Evolutionary conservation across 1,139 yeast genomes (phyloP).

Genomic region (Geotrichum aggregatum): DNA sequence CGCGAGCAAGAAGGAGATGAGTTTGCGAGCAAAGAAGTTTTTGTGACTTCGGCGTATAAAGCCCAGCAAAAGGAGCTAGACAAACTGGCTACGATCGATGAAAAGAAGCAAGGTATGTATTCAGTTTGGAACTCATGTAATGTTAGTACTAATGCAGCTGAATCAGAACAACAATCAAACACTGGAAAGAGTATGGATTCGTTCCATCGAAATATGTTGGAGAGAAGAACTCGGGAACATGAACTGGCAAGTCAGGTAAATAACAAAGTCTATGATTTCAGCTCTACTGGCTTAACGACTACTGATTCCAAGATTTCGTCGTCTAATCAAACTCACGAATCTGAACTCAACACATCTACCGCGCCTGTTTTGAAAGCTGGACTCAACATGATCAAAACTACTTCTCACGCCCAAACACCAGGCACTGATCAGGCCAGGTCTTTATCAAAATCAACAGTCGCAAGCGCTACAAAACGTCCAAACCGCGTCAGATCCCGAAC

Average conservation of each 20-base stretch:
- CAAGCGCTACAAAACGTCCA: background rate
- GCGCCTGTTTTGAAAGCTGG: slow-evolving; percentile 30
- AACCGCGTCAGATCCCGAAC: slow-evolving; percentile 41
- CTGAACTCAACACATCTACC: slow-evolving; percentile 7
- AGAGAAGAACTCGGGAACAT: slow-evolving; percentile 27
- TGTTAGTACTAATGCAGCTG: slow-evolving; percentile 2
- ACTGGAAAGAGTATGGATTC: slow-evolving; percentile 20
- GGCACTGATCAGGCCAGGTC: slow-evolving; percentile 39
- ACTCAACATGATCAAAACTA: slow-evolving; percentile 43
- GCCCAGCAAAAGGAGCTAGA: slow-evolving; percentile 38
- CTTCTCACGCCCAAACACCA: slow-evolving; percentile 26
- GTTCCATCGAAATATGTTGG: slow-evolving; percentile 31
- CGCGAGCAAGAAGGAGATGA: slow-evolving; percentile 39
- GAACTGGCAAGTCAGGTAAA: slow-evolving; percentile 24
- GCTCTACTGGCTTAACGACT: too few relatives aligned
- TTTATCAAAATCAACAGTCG: slow-evolving; percentile 39
- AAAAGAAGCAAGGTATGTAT: slow-evolving; percentile 26
- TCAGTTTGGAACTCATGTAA: slow-evolving; percentile 3
- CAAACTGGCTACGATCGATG: slow-evolving; percentile 30
- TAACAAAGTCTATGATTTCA: too few relatives aligned
- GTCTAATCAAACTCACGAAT: slow-evolving; percentile 22
- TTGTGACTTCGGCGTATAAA: slow-evolving; percentile 45
- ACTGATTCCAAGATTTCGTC: background rate
- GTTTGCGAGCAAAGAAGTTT: slow-evolving; percentile 42
- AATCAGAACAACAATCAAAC: background rate